phyloP scores from a whole-genome alignment of 768 basidiomycete species.

The Tulasnella calospora region DNA sequence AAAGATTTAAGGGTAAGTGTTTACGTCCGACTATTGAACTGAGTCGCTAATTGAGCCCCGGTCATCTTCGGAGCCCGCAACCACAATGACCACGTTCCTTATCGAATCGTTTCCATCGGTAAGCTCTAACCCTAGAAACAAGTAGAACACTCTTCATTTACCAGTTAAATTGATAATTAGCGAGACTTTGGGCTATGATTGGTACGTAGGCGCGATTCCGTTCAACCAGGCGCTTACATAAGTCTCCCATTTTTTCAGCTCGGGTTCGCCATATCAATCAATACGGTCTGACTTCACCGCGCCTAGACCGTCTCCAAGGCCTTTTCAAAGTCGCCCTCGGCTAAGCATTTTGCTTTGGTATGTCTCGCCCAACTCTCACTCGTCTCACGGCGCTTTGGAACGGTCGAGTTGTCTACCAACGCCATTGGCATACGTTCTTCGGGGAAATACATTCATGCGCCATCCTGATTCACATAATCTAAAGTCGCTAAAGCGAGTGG shows the following conservation, averaged over 20 bases:
- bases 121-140: neutral
- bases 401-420: constrained; percentile 7
- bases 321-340: neutral
- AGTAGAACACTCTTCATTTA: neutral
- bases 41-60: neutral
- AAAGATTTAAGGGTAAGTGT: neutral
- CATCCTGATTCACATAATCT: too few species aligned
- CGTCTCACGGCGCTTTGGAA: constrained; percentile 7
- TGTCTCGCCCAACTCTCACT: neutral
- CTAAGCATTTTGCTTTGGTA: neutral
- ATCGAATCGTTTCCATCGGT: neutral
- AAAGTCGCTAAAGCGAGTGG: too few species aligned
- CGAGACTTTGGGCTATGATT: constrained; percentile 5
- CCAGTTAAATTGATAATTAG: neutral
- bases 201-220: neutral
- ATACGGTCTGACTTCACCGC: constrained; percentile 3
- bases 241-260: neutral
- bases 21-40: neutral
- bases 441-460: too few species aligned
- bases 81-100: neutral
- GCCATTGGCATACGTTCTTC: neutral
- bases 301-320: constrained; percentile 12
- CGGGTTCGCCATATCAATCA: constrained; percentile 11
- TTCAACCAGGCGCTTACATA: neutral
- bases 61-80: neutral